Evolutionary conservation across 768 basidiomycete species (phyloP).

Genomic region (Tylopilus balloui): DNA sequence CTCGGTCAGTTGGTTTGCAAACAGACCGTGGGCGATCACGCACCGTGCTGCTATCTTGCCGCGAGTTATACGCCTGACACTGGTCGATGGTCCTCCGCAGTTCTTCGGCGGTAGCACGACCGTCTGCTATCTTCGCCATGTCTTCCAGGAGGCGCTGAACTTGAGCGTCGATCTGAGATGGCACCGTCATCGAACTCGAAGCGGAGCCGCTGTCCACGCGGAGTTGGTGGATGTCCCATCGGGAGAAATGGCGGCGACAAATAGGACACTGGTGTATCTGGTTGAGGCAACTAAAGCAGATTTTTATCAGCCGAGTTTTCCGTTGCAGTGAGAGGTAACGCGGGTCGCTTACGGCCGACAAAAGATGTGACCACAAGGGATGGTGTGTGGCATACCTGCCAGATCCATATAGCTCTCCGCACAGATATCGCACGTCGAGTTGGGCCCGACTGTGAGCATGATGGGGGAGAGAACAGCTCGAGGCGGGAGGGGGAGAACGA

Average conservation of each 20-base stretch:
- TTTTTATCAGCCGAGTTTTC: not conserved
- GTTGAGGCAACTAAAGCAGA: conserved; percentile 8
- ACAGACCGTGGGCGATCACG: not conserved
- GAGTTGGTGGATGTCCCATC: conserved; percentile 1
- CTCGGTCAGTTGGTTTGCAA: not conserved
- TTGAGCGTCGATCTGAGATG: not conserved
- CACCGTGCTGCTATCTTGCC: not conserved
- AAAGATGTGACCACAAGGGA: conserved; percentile 14
- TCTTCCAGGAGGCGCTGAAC: not conserved
- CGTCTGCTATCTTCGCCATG: not conserved
- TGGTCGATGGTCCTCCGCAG: conserved; percentile 1
- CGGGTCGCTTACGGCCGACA: conserved; percentile 7
- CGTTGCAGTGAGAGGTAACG: not conserved
- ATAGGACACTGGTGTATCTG: conserved; percentile 9
- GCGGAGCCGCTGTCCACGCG: not conserved
- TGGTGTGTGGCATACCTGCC: conserved; percentile 1
- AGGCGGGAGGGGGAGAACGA: too few species aligned
- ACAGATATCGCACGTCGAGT: conserved; percentile 15
- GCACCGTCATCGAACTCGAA: not conserved
- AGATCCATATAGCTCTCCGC: conserved; percentile 5
- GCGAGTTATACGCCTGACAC: not conserved
- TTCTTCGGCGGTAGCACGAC: conserved; percentile 3
- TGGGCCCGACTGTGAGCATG: conserved; percentile 11
- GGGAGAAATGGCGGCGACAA: conserved; percentile 5
- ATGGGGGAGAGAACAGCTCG: not conserved